These are phyloP conservation scores for Chlorokybus atmophyticus DNA, from an alignment of 139 green algal species.

Conservation along the genomic window DNA sequence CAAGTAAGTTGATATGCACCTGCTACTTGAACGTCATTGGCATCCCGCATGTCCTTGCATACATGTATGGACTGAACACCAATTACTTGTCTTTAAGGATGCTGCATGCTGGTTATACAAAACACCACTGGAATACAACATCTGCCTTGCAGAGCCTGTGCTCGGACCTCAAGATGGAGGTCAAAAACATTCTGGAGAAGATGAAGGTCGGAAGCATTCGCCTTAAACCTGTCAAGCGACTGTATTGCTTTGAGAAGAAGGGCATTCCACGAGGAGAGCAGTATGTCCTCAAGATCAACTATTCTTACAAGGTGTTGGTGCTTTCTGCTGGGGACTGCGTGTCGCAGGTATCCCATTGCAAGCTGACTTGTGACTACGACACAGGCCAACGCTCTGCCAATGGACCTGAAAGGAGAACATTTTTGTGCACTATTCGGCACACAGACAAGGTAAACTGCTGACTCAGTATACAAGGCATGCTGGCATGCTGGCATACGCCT, in stretches of 20 bases:
- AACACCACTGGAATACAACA: too few species aligned
- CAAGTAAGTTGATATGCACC: conserved; percentile 33
- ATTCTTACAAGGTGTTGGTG: conserved; percentile 23
- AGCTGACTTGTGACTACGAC: neutral
- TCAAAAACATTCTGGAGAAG: too few species aligned
- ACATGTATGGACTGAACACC: too few species aligned
- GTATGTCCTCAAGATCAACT: conserved; percentile 82
- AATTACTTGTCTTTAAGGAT: too few species aligned
- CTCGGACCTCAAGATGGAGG: too few species aligned
- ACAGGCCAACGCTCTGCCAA: conserved; percentile 42
- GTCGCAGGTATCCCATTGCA: too few species aligned
- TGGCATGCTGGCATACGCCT: neutral
- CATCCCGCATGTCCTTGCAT: too few species aligned
- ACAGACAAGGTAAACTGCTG: conserved; percentile 32
- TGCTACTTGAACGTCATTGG: too few species aligned
- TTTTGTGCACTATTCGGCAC: conserved; percentile 59
- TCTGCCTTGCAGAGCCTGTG: too few species aligned
- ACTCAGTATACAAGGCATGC: neutral
- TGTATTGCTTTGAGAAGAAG: conserved; percentile 82
- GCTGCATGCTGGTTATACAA: too few species aligned
- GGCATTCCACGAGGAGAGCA: conserved; percentile 59
- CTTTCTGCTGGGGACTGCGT: neutral
- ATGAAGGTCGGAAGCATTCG: too few species aligned
- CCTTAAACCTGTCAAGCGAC: conserved; percentile 30
- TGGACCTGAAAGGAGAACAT: conserved; percentile 39